These are phyloP conservation scores for Podila horticola DNA, from an alignment of 192 early-diverging fungal genomes.

Conservation along the genomic window DNA sequence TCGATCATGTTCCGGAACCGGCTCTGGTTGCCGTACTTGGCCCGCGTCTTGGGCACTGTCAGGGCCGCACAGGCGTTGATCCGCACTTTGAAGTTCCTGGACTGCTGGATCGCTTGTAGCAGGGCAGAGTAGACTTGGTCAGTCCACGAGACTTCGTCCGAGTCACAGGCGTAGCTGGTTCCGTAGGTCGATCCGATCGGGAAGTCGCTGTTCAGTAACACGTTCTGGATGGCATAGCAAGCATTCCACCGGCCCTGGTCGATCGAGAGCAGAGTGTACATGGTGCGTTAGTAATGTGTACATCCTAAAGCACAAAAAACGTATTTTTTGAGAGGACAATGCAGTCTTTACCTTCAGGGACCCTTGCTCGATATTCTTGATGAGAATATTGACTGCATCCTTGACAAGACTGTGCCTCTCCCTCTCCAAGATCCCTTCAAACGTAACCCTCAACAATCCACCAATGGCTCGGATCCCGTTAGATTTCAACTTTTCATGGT, in stretches of 20 bases:
- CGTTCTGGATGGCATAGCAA: constrained; percentile 73
- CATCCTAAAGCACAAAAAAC: neutral
- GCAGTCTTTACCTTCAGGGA: constrained; percentile 76
- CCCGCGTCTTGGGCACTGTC: constrained; percentile 36
- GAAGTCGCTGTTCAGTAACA: constrained; percentile 62
- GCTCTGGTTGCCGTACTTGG: constrained; percentile 54
- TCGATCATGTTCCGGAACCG: constrained; percentile 44
- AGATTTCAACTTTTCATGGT: constrained; percentile 81
- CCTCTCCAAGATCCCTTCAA: constrained; percentile 54
- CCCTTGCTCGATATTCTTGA: constrained; percentile 71
- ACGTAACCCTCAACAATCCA: constrained; percentile 66
- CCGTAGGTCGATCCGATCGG: constrained; percentile 61
- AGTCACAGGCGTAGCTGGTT: constrained; percentile 50
- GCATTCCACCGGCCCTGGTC: constrained; percentile 81
- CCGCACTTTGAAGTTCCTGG: constrained; percentile 84
- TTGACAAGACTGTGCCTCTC: constrained; percentile 58
- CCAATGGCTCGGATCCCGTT: constrained; percentile 80
- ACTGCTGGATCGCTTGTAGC: constrained; percentile 56
- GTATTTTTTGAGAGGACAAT: neutral
- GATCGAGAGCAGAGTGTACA: neutral
- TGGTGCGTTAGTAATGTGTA: neutral
- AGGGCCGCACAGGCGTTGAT: constrained; percentile 74
- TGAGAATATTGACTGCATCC: constrained; percentile 55
- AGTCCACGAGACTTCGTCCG: constrained; percentile 58
- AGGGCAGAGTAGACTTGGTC: constrained; percentile 63